Conservation (phyloP, 2,329 filamentous ascomycete genomes). For the Arachnopeziza araneosa region DNA sequence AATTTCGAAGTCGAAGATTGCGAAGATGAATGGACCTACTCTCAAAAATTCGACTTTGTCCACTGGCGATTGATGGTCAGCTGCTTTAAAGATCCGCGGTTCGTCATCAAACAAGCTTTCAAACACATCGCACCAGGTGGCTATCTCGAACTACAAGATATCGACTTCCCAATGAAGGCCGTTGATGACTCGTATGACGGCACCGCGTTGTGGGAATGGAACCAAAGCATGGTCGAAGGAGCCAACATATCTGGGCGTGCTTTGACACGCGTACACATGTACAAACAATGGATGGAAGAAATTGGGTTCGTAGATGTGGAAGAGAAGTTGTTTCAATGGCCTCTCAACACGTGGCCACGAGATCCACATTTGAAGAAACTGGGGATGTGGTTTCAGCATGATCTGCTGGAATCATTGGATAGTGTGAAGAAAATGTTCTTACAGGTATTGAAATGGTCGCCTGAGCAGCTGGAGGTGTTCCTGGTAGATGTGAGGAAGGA, state of each 20-base stretch:
- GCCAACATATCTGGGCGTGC: neutral
- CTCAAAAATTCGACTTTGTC: conserved; percentile 7
- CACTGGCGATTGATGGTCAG: conserved; percentile 6
- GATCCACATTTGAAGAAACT: neutral
- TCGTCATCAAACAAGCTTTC: conserved; percentile 1
- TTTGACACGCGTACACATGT: neutral
- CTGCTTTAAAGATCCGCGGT: conserved; percentile 6
- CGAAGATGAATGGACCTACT: conserved; percentile 10
- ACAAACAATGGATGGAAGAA: conserved; percentile 2
- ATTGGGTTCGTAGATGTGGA: conserved; percentile 1
- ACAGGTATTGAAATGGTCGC: conserved; percentile 12
- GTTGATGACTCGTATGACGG: conserved; percentile 2
- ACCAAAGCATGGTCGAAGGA: neutral
- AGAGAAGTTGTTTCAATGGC: neutral
- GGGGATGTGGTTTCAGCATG: conserved; percentile 14
- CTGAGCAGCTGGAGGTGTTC: conserved; percentile 20
- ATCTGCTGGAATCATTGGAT: conserved; percentile 7
- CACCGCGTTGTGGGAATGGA: neutral
- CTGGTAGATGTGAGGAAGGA: conserved; percentile 30
- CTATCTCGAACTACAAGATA: conserved; percentile 11
- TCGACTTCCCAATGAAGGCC: neutral
- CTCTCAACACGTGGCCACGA: conserved; percentile 5
- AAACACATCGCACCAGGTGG: conserved; percentile 5
- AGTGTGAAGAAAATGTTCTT: conserved; percentile 15
- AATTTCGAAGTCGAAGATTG: conserved; percentile 7